phyloP scores from a whole-genome alignment of 164 flowering plant species.

The Sextonia rubra region DNA sequence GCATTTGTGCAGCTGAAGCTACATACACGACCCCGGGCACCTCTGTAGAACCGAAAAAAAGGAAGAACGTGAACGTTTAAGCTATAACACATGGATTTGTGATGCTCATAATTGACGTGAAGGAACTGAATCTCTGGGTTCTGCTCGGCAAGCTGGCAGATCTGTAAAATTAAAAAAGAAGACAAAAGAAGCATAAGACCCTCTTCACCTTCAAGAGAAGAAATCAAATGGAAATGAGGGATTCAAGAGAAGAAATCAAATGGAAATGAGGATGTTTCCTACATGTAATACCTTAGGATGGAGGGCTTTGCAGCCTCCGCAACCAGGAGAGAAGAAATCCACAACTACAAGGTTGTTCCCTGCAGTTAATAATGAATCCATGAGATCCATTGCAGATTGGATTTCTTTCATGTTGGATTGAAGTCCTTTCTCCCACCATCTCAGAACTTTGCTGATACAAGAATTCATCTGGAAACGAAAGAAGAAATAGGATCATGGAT shows the following conservation, averaged over 20 bases:
- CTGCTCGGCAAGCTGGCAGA: constrained; percentile 74
- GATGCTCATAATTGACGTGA: constrained; percentile 72
- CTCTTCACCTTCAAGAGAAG: neutral
- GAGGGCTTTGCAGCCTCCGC: constrained; percentile 92
- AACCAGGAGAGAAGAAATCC: constrained; percentile 89
- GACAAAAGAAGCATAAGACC: constrained; percentile 1
- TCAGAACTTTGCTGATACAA: constrained; percentile 39
- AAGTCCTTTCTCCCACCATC: constrained; percentile 88
- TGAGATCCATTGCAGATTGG: constrained; percentile 61
- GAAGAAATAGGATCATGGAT: neutral
- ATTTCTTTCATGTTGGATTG: constrained; percentile 77
- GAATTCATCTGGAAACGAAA: constrained; percentile 29
- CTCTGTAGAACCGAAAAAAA: constrained; percentile 84
- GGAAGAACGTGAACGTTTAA: constrained; percentile 82
- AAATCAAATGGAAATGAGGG: neutral
- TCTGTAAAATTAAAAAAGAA: constrained; percentile 28
- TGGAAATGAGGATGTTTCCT: neutral
- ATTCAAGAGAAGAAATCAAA: neutral
- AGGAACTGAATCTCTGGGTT: constrained; percentile 72
- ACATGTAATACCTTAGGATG: constrained; percentile 71
- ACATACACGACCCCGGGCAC: constrained; percentile 77
- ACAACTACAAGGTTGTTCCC: constrained; percentile 71
- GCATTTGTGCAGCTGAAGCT: constrained; percentile 91
- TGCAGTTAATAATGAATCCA: constrained; percentile 47
- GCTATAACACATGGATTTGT: constrained; percentile 73